Base-by-base conservation (phyloP, 1,284 basidiomycete genomes). In the Tilletia setariae region DNA sequence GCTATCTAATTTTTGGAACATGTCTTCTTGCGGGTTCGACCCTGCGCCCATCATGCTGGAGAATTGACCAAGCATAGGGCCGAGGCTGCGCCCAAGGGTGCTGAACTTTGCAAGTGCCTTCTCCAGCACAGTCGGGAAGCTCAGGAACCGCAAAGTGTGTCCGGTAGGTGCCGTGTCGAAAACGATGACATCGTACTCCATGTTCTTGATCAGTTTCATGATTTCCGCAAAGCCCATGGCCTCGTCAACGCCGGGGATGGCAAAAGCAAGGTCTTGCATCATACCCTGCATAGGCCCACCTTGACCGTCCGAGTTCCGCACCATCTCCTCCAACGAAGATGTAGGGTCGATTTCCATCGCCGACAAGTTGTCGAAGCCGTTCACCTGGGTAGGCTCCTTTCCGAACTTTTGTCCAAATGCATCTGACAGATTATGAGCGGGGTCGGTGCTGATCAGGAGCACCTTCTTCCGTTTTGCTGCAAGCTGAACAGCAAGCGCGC, bases 151-250 rank as follows among this genome's bases (percentile, higher is more conserved):
- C 4, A 98, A 87, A 0, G 95, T 99, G 84, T 99, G 95, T 1
- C 95, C 96, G 7, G 95, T 99, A 1, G 95, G 95, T 46, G 95
- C 95, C 0, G 95, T 99, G 83, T 99, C 95, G 80, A 99, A 99
- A 32, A 99, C 94, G 80, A 99, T 98, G 68, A 96, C 93, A 25
- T 93, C 94, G 86, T 96, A 99, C 84, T 98, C 90, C 95, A 98
- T 98, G n/a, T 93, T 96, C 85, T 98, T 98, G 84, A 99, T 96
- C 83, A 98, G 94, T 88, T 98, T 98, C 96, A 98, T 99, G 84
- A 99, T 96, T 84, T 99, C 95, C 0, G 95, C 96, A 78, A 99
- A 99, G 70, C 94, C 95, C 95, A 99, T 98, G 2, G 95, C 95
- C 84, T 99, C 95, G 81, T 99, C 95, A 1, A 99, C 95, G 85